A percentile compares a stretch with the other conserved stretches of the same genome.
phyloP scores from a whole-genome alignment of 331 rosid species.

The Erythrophleum ivorense region DNA sequence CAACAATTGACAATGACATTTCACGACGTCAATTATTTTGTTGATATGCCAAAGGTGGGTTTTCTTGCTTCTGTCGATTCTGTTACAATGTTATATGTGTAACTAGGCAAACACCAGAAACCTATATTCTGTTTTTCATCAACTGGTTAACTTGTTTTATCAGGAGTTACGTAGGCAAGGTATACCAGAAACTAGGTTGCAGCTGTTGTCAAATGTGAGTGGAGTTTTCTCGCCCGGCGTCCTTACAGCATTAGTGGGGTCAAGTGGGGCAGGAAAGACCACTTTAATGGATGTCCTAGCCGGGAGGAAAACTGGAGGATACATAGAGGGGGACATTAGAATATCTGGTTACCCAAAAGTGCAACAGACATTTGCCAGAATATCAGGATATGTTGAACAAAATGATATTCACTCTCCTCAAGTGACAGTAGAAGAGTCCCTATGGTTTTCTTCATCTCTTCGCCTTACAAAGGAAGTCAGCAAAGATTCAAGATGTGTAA shows the following conservation, averaged over 20 bases:
- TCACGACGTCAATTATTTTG: slow-evolving; percentile 74
- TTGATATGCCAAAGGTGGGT: slow-evolving; percentile 66
- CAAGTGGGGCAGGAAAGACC: slow-evolving; percentile 97
- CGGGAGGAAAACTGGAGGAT: slow-evolving; percentile 94
- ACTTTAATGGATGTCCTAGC: slow-evolving; percentile 97
- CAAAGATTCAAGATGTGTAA: slow-evolving; percentile 59
- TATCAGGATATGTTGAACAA: slow-evolving; percentile 91
- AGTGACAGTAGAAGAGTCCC: slow-evolving; percentile 86
- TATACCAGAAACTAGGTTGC: slow-evolving; percentile 63
- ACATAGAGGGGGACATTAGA: slow-evolving; percentile 77
- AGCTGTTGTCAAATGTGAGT: slow-evolving; percentile 77
- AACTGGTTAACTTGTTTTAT: slow-evolving; percentile 22
- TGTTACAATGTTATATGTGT: neutral
- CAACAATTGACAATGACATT: slow-evolving; percentile 85
- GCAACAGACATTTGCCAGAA: slow-evolving; percentile 82
- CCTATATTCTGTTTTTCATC: neutral
- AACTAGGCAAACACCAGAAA: slow-evolving; percentile 14
- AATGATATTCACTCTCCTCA: slow-evolving; percentile 97
- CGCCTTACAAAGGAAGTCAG: slow-evolving; percentile 82
- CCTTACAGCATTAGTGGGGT: slow-evolving; percentile 86
- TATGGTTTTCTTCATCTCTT: slow-evolving; percentile 80
- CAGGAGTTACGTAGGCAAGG: slow-evolving; percentile 76
- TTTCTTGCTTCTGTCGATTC: slow-evolving; percentile 37
- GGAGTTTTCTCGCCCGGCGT: slow-evolving; percentile 91
- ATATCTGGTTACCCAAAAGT: slow-evolving; percentile 85